phyloP scores from a whole-genome alignment of 148 eudicot species.

The Nepenthes mirabilis region DNA sequence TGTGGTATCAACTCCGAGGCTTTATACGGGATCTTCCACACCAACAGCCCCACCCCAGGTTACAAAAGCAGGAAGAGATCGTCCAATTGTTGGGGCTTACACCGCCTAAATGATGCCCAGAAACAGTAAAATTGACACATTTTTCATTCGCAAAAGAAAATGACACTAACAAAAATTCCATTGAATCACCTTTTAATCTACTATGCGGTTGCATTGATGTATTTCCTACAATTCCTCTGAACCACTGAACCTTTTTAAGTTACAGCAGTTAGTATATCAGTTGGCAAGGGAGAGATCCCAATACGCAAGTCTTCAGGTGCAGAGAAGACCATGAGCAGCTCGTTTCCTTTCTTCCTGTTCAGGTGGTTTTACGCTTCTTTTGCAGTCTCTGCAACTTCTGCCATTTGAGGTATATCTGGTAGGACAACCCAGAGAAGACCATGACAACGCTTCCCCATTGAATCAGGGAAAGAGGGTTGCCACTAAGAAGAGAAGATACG shows the following conservation, averaged over 20 bases:
- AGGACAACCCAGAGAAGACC: constrained; percentile 89
- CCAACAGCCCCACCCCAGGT: too few species aligned
- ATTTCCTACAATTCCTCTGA: background rate
- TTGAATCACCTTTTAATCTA: background rate
- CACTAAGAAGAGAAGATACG: constrained; percentile 63
- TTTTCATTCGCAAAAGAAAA: background rate
- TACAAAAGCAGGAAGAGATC: too few species aligned
- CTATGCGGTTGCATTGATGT: constrained; percentile 5
- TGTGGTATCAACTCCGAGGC: too few species aligned
- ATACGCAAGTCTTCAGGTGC: too few species aligned
- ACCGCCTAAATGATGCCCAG: too few species aligned
- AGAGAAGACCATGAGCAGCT: too few species aligned
- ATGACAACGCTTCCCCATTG: constrained; percentile 92
- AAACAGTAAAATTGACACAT: background rate
- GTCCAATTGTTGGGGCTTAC: too few species aligned
- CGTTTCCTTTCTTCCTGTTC: background rate
- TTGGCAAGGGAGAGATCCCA: too few species aligned
- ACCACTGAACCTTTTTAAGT: too few species aligned
- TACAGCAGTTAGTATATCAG: too few species aligned
- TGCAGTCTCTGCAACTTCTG: constrained; percentile 58
- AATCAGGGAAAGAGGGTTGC: constrained; percentile 67
- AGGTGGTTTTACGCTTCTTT: constrained; percentile 63
- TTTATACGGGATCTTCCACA: too few species aligned
- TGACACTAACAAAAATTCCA: background rate
- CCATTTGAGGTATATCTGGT: constrained; percentile 96